Base-by-base conservation (phyloP, 2,329 filamentous ascomycete species). In the Colletotrichum incanum region DNA sequence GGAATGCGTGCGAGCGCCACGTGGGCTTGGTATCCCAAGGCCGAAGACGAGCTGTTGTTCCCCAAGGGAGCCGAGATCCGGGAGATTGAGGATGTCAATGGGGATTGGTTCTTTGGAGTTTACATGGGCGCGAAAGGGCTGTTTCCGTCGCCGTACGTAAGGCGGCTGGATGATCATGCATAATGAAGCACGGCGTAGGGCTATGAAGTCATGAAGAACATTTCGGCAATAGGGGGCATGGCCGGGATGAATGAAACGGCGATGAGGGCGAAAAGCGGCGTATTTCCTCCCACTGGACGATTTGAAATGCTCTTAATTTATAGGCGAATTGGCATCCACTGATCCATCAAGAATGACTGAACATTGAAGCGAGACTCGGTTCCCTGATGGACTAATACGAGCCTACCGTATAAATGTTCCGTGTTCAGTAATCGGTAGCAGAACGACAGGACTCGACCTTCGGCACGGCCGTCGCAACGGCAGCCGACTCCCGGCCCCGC, bases 61-160 rank as follows among this genome's bases (percentile, higher is more conserved):
- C 96, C 96, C 0, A 91, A 91, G 62, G 92, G 93, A 12, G 95
- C 95, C 0, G 93, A 96, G 81, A 89, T 98, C 18, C 87, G 88
- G 8, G 96, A 98, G 83, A 90, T 93, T 47, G 93, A 96, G 79
- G 93, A 96, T 80, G 90, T 97, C 59, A 98, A 98, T 80, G 93
- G 92, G 23, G 95, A 98, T 80, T 98, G 95, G 95, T 95, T 89
- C 78, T 93, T 92, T 83, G 96, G 96, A 0, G 91, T 91, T 37
- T 98, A 97, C 85, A 95, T 94, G 83, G 95, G 94, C 0, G 85
- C 84, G 31, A 91, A 90, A 76, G 95, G 94, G 0, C 77, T 98
- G 75, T 97, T 98, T 79, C 95, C 95, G 5, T 91, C 92, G 8
- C 89, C 90, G 9, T 96, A 96, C 86, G 93, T 95, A 34, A 85